These are phyloP conservation scores for Ustilago tritici DNA, from an alignment of 1,284 basidiomycete species.

Conservation along the genomic window DNA sequence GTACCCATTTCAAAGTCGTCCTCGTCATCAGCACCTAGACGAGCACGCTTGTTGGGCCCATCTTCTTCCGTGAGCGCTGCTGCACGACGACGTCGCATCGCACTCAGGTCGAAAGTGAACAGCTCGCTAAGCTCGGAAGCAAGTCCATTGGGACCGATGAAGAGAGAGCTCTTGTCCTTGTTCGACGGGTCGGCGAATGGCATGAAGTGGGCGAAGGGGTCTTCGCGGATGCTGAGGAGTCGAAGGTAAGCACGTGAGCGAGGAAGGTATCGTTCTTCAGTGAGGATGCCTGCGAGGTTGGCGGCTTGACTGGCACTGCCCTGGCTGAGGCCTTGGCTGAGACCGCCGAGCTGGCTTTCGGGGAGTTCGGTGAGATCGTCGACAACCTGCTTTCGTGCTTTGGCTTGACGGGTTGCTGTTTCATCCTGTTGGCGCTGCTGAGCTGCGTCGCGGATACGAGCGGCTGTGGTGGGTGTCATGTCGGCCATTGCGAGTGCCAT, in stretches of 20 bases:
- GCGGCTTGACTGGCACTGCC: conserved; percentile 76
- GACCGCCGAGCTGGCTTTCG: conserved; percentile 59
- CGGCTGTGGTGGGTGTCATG: conserved; percentile 74
- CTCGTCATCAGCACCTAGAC: conserved; percentile 37
- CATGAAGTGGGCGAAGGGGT: conserved; percentile 85
- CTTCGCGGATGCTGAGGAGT: conserved; percentile 83
- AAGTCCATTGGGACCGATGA: conserved; percentile 82
- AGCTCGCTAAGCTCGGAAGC: conserved; percentile 83
- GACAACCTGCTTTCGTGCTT: conserved; percentile 71
- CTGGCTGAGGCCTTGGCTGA: conserved; percentile 70
- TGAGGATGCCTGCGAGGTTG: conserved; percentile 78
- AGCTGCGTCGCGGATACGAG: conserved; percentile 64
- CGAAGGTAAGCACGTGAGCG: conserved; percentile 83
- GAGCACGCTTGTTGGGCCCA: conserved; percentile 62
- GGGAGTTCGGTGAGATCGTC: conserved; percentile 73
- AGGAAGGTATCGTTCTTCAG: conserved; percentile 80
- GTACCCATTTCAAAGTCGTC: conserved; percentile 68
- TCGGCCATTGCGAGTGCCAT: conserved; percentile 65
- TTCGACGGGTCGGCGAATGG: conserved; percentile 75
- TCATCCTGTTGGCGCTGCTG: conserved; percentile 54
- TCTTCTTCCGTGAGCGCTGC: conserved; percentile 70
- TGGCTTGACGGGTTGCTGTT: conserved; percentile 47
- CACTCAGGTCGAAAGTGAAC: conserved; percentile 81
- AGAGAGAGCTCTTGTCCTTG: conserved; percentile 74
- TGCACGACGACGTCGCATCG: conserved; percentile 62